phyloP scores from a whole-genome alignment of 176 grass and related monocot species.

The Juncus inflexus region DNA sequence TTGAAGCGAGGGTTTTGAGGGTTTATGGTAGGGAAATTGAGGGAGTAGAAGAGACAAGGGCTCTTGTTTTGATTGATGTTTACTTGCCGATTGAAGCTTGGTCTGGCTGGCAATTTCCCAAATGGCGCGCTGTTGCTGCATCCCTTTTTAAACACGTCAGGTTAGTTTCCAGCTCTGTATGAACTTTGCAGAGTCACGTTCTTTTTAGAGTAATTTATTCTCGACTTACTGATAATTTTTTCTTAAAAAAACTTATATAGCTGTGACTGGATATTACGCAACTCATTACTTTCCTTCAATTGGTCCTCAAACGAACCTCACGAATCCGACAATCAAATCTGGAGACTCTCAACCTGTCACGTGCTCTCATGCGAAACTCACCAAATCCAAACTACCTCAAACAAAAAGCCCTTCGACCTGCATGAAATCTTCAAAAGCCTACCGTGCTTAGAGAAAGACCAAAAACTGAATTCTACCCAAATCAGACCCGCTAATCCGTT shows the following conservation, averaged over 20 bases:
- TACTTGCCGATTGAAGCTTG: slow-evolving; percentile 61
- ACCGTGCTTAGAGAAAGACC: slow-evolving; percentile 59
- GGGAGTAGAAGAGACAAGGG: slow-evolving; percentile 38
- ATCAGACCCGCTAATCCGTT: slow-evolving; percentile 40
- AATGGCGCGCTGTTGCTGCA: slow-evolving; percentile 33
- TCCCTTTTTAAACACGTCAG: slow-evolving; percentile 79
- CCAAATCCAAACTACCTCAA: slow-evolving; percentile 38
- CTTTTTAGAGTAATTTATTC: slow-evolving; percentile 4
- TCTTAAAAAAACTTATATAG: slow-evolving; percentile 26
- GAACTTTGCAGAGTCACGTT: neutral
- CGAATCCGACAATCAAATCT: slow-evolving; percentile 50
- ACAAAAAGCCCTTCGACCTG: slow-evolving; percentile 63
- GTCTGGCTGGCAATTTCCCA: slow-evolving; percentile 77
- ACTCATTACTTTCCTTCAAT: slow-evolving; percentile 60
- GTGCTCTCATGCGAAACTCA: slow-evolving; percentile 60
- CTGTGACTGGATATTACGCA: slow-evolving; percentile 77
- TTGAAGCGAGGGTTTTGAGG: slow-evolving; percentile 49
- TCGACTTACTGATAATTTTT: neutral
- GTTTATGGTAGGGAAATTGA: slow-evolving; percentile 26
- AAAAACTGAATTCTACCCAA: slow-evolving; percentile 40
- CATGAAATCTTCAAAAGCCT: slow-evolving; percentile 86
- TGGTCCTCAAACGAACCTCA: slow-evolving; percentile 34
- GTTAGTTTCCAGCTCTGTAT: slow-evolving; percentile 13
- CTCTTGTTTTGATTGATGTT: slow-evolving; percentile 57
- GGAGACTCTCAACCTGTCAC: slow-evolving; percentile 69